Conservation (phyloP, 1,284 basidiomycete species). For the Melanopsichium pennsylvanicum region DNA sequence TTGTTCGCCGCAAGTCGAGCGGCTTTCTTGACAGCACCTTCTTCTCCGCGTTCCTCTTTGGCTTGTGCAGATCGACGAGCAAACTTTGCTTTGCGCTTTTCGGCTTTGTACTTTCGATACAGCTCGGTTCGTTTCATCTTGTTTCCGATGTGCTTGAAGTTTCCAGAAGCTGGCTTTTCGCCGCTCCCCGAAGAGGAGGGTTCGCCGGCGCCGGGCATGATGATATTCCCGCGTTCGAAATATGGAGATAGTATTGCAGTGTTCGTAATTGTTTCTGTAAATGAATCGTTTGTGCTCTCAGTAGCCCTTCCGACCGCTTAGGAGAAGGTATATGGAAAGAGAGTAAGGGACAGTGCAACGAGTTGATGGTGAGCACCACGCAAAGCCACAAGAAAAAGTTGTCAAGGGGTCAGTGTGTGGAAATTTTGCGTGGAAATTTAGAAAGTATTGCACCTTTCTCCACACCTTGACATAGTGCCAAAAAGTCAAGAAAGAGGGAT, state of each 20-base stretch:
- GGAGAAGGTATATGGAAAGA: background rate
- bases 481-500: background rate
- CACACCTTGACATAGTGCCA: conserved; percentile 3
- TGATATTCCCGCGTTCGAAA: background rate
- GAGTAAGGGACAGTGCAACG: background rate
- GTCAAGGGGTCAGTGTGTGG: background rate
- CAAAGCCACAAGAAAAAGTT: background rate
- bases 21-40: conserved; percentile 76
- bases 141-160: conserved; percentile 64
- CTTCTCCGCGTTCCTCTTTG: conserved; percentile 70
- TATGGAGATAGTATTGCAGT: too few species aligned
- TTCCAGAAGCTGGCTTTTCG: conserved; percentile 33
- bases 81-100: conserved; percentile 82
- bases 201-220: conserved; percentile 16
- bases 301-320: too few species aligned
- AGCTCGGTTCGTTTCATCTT: conserved; percentile 66
- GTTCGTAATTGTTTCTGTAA: too few species aligned
- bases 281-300: too few species aligned
- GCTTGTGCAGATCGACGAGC: conserved; percentile 75
- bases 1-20: conserved; percentile 79
- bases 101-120: conserved; percentile 75
- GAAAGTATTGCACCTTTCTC: conserved; percentile 16
- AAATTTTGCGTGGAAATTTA: conserved; percentile 20
- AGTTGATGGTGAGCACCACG: background rate
- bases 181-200: conserved; percentile 11